Evolutionary conservation across 2,329 filamentous ascomycete genomes (phyloP).

Genomic region (Aspergillus phoenicis): DNA sequence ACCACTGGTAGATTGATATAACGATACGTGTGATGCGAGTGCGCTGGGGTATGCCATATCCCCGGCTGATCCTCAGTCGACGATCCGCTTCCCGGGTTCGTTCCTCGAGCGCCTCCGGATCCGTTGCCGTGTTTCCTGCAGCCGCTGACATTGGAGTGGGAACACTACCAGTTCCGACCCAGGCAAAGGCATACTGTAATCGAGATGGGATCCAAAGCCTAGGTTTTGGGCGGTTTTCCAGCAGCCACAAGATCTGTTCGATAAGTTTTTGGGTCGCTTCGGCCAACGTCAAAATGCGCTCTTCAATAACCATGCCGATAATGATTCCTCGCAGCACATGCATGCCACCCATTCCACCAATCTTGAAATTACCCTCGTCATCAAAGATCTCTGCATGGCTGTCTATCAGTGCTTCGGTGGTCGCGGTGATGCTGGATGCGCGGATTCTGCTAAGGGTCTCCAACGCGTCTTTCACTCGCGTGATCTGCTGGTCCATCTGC

Average conservation of each 20-base stretch:
- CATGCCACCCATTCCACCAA: slow-evolving; percentile 9
- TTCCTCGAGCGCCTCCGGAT: slow-evolving; percentile 33
- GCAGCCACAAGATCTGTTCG: slow-evolving; percentile 40
- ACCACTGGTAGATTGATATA: slow-evolving; percentile 43
- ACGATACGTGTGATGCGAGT: slow-evolving; percentile 30
- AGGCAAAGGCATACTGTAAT: slow-evolving; percentile 44
- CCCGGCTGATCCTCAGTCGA: slow-evolving; percentile 42
- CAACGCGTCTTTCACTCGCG: slow-evolving; percentile 21
- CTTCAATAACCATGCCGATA: slow-evolving; percentile 53
- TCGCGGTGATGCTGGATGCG: not conserved
- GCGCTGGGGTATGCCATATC: slow-evolving; percentile 31
- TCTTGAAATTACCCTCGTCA: slow-evolving; percentile 10
- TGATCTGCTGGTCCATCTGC: not conserved
- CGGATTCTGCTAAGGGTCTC: slow-evolving; percentile 32
- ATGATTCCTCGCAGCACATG: slow-evolving; percentile 46
- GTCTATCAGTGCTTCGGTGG: not conserved
- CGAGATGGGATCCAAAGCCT: slow-evolving; percentile 50
- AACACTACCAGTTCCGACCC: slow-evolving; percentile 37
- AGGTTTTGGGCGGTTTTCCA: slow-evolving; percentile 37
- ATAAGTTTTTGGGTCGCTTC: slow-evolving; percentile 31
- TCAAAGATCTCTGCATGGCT: slow-evolving; percentile 31
- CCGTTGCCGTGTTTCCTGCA: slow-evolving; percentile 21
- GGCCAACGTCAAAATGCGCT: slow-evolving; percentile 37
- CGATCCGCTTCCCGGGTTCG: not conserved
- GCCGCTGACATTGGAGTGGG: slow-evolving; percentile 23